Evolutionary conservation across 805 yeast genomes (phyloP), one percentile per base, ranked within the genome.

Genomic region (Ogataea trehaloabstinens): DNA sequence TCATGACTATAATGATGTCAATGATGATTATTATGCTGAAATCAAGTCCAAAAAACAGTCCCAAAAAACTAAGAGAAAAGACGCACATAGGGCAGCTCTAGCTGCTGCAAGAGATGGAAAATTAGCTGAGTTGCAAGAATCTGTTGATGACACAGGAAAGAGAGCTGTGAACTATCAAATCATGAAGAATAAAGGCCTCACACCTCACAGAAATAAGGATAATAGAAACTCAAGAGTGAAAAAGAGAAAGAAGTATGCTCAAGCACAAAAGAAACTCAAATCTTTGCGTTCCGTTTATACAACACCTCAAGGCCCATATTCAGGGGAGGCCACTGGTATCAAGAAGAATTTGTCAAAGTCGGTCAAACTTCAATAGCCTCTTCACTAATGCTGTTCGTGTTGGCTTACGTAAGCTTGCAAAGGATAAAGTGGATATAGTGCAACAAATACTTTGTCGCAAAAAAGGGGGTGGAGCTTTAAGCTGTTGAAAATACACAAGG

Each of bases 251-350:
- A 87, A 87, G 78, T 93, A 85, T 70, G 98, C 88, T 48, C 74
- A 78, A 61, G 99, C 99, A 20, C 81, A 88, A 70, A 91, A 88
- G 87, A 88, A 88, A 64, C 82, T 93, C 64, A 81, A 82, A 58
- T 85, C 95, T 38, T 84, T 86, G 48, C 83, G 96, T 63, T 87
- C 86, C 38, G 96, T 89, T n/a, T 89, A 83, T 71, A 75, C 82
- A 52, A 71, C 71, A 34, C 86, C 78, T 36, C 70, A 77, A 45
- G 85, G 88, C 48, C 82, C 95, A 2, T 93, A 93, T 63, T 82
- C 75, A 47, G 99, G 99, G 66, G 99, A 93, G 63, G 75, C 79
- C 69, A 89, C 97, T 15, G 99, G 99, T 86, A 93, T 93, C 61
- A 89, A 89, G 73, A 91, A 93, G 78, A 88, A 88, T 50, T 60